Conservation (phyloP, 805 yeast species). For the Yamadazyma paraphyllophila region DNA sequence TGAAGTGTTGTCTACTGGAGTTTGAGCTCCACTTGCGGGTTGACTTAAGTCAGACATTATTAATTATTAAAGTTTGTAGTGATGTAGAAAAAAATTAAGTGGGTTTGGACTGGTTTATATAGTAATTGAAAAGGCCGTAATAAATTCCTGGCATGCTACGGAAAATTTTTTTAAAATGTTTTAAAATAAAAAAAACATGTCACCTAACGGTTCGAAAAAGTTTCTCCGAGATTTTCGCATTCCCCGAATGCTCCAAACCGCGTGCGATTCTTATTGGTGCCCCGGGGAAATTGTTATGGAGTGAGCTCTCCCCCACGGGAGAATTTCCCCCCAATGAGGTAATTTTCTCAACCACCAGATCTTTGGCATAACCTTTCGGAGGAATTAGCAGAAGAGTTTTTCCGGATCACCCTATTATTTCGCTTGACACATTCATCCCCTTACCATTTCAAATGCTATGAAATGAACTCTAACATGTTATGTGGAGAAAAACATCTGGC, state of each 20-base stretch:
- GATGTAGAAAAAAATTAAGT: neutral
- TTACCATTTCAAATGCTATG: too few relatives aligned
- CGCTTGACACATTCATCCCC: too few relatives aligned
- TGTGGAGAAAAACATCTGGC: too few relatives aligned
- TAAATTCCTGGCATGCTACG: neutral
- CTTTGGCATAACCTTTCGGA: conserved; percentile 21
- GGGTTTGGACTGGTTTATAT: conserved; percentile 4
- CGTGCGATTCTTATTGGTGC: conserved; percentile 1
- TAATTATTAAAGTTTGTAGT: neutral
- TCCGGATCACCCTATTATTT: neutral
- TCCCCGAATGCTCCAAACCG: neutral
- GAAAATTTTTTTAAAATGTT: neutral
- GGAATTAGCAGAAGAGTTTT: neutral
- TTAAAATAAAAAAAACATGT: conserved; percentile 1
- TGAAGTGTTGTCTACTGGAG: conserved; percentile 16
- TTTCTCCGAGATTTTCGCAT: conserved; percentile 8
- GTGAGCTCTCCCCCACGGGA: conserved; percentile 4
- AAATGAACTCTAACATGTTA: too few relatives aligned
- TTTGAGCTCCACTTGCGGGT: conserved; percentile 16
- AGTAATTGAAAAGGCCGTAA: neutral
- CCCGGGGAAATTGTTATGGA: neutral
- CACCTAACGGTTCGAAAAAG: neutral
- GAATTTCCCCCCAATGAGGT: neutral
- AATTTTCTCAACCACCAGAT: conserved; percentile 6
- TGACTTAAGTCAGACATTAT: conserved; percentile 8